Percentiles rank a stretch among this genome's conserved stretches.
Conservation (phyloP, 257 asterid species). For the Lithospermum erythrorhizon region DNA sequence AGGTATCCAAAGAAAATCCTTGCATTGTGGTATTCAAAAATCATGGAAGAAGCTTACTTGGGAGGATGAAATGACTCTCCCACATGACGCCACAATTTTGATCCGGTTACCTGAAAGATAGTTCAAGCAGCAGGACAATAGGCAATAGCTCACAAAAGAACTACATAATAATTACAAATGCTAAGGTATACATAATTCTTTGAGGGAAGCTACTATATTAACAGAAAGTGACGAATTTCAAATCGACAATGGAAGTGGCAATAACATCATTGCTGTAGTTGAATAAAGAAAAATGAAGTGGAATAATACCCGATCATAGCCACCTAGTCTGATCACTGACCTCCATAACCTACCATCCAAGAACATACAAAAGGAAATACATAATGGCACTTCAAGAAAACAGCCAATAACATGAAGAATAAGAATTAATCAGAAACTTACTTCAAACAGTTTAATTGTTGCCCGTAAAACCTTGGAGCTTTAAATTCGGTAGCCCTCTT, state of each 20-base stretch:
- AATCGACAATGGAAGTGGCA: not conserved
- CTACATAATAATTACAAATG: no score
- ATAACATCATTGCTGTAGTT: slow-evolving; percentile 5
- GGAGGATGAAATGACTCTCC: slow-evolving; percentile 98
- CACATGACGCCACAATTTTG: slow-evolving; percentile 93
- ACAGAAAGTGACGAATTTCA: no score
- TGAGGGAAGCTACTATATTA: no score
- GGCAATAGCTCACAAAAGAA: no score
- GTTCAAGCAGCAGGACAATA: not conserved
- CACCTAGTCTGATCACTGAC: slow-evolving; percentile 74
- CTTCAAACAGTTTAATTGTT: slow-evolving; percentile 82
- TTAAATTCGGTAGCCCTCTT: slow-evolving; percentile 67
- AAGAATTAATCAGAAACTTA: slow-evolving; percentile 17
- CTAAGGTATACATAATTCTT: not conserved
- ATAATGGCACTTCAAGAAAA: no score
- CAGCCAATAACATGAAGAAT: not conserved
- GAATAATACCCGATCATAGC: slow-evolving; percentile 82
- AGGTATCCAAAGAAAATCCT: no score
- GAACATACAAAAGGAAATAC: slow-evolving; percentile 5
- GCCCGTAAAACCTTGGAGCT: slow-evolving; percentile 85
- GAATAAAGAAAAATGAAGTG: slow-evolving; percentile 4
- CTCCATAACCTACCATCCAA: slow-evolving; percentile 73
- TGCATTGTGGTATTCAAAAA: not conserved
- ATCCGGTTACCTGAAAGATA: slow-evolving; percentile 65
- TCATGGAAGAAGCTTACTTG: slow-evolving; percentile 44